phyloP scores from a whole-genome alignment of 1,284 basidiomycete species.

The Ustilago crameri region DNA sequence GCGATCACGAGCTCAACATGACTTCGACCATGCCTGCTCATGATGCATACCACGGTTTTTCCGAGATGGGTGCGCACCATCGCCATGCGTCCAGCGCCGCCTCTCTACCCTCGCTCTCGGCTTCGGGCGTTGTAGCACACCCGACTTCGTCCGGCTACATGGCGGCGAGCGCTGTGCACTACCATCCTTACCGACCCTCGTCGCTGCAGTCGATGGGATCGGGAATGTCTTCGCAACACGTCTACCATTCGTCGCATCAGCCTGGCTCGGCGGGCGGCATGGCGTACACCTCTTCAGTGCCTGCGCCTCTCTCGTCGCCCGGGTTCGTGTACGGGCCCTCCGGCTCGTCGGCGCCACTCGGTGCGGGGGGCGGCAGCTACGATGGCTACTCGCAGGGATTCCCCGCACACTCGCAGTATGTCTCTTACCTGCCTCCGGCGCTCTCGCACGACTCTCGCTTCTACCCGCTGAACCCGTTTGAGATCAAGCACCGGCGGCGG shows the following conservation, averaged over 20 bases:
- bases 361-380: constrained; percentile 2
- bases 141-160: constrained; percentile 12
- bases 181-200: constrained; percentile 22
- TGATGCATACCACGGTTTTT: constrained; percentile 12
- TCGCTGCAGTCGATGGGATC: constrained; percentile 10
- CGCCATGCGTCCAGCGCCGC: constrained; percentile 23
- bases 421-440: constrained; percentile 29
- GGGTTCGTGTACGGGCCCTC: constrained; percentile 27
- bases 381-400: constrained; percentile 9
- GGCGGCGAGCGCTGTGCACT: constrained; percentile 9
- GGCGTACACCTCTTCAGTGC: constrained; percentile 3
- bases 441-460: constrained; percentile 23
- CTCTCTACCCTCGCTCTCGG: constrained; percentile 17
- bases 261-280: not conserved
- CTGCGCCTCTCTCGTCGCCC: constrained; percentile 5
- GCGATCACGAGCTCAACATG: constrained; percentile 28
- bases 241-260: constrained; percentile 7
- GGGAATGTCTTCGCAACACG: constrained; percentile 6
- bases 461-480: constrained; percentile 56
- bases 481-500: constrained; percentile 61
- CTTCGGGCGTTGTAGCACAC: constrained; percentile 9
- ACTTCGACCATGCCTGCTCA: constrained; percentile 14
- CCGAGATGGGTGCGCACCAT: constrained; percentile 21
- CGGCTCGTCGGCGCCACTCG: constrained; percentile 1
- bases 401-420: constrained; percentile 19